A percentile compares a stretch with the other conserved stretches of the same genome.
Conservation (phyloP, 2,329 filamentous ascomycete genomes). For the Aspergillus oerlinghausenensis region DNA sequence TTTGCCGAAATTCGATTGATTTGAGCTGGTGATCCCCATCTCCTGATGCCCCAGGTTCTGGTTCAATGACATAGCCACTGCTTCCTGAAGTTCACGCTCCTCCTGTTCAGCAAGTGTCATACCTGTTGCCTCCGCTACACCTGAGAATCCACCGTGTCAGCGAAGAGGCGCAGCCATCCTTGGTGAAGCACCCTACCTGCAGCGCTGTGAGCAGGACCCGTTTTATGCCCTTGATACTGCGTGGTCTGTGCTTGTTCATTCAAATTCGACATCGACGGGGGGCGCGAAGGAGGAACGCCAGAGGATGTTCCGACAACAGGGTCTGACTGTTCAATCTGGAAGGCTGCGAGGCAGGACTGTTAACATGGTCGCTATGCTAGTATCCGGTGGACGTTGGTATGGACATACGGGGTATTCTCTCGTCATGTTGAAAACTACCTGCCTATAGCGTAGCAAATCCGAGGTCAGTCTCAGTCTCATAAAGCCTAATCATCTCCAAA, state of each 20-base stretch:
- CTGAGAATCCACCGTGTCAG: conserved; percentile 13
- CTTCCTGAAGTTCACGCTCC: conserved; percentile 42
- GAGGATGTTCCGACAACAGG: conserved; percentile 31
- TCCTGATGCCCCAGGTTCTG: conserved; percentile 48
- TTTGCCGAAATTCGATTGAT: conserved; percentile 48
- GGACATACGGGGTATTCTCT: conserved; percentile 23
- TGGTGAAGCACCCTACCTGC: conserved; percentile 21
- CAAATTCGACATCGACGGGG: conserved; percentile 41
- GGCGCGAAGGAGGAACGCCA: conserved; percentile 42
- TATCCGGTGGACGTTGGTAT: background rate
- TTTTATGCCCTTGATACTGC: conserved; percentile 19
- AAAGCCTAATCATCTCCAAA: background rate
- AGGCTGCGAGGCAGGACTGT: conserved; percentile 22
- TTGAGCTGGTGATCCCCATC: conserved; percentile 46
- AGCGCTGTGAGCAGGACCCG: conserved; percentile 24
- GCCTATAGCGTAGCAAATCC: conserved; percentile 14
- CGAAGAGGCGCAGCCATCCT: background rate
- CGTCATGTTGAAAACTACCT: conserved; percentile 21
- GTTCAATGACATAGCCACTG: conserved; percentile 44
- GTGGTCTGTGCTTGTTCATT: conserved; percentile 19
- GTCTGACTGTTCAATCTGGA: conserved; percentile 36
- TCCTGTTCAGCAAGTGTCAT: conserved; percentile 41
- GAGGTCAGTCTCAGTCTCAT: conserved; percentile 5
- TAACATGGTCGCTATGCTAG: conserved; percentile 3
- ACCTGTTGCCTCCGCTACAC: conserved; percentile 20